phyloP scores from a whole-genome alignment of 805 yeast species.

The Wickerhamomyces bisporus region DNA sequence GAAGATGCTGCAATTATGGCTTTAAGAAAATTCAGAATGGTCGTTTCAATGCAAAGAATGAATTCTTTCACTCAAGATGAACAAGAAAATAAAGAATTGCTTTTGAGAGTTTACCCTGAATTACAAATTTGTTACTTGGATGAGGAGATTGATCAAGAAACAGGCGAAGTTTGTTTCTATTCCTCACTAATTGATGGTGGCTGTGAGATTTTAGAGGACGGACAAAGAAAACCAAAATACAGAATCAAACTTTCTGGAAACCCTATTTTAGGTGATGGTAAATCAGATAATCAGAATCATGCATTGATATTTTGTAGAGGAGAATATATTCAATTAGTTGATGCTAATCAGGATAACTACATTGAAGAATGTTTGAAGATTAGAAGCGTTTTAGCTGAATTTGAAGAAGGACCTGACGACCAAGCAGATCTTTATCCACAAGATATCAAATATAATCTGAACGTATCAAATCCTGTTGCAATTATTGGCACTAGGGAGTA shows the following conservation, averaged over 20 bases:
- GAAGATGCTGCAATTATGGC: slow-evolving; percentile 51
- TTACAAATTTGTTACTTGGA: slow-evolving; percentile 60
- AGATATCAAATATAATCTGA: slow-evolving; percentile 27
- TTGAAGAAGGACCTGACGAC: slow-evolving; percentile 46
- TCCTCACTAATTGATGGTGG: slow-evolving; percentile 70
- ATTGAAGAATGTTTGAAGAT: slow-evolving; percentile 76
- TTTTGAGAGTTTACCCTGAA: slow-evolving; percentile 62
- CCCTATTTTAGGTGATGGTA: slow-evolving; percentile 83
- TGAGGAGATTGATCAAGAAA: slow-evolving; percentile 33
- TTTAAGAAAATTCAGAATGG: slow-evolving; percentile 56
- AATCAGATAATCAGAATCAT: slow-evolving; percentile 79
- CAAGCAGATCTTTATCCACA: slow-evolving; percentile 39
- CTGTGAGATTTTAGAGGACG: slow-evolving; percentile 54
- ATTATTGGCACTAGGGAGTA: slow-evolving; percentile 82
- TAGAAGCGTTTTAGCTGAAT: slow-evolving; percentile 68
- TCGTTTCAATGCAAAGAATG: slow-evolving; percentile 62
- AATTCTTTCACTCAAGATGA: slow-evolving; percentile 50
- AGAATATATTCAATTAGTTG: slow-evolving; percentile 74
- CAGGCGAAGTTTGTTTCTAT: slow-evolving; percentile 42
- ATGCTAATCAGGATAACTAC: slow-evolving; percentile 82
- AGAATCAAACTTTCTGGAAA: slow-evolving; percentile 67
- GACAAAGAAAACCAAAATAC: slow-evolving; percentile 56
- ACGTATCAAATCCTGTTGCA: slow-evolving; percentile 52
- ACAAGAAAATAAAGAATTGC: slow-evolving; percentile 51
- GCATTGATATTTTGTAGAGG: slow-evolving; percentile 73